A percentile compares a stretch with the other conserved stretches of the same genome.
phyloP scores from a whole-genome alignment of 192 early-diverging fungal genomes.

The Backusella circina region DNA sequence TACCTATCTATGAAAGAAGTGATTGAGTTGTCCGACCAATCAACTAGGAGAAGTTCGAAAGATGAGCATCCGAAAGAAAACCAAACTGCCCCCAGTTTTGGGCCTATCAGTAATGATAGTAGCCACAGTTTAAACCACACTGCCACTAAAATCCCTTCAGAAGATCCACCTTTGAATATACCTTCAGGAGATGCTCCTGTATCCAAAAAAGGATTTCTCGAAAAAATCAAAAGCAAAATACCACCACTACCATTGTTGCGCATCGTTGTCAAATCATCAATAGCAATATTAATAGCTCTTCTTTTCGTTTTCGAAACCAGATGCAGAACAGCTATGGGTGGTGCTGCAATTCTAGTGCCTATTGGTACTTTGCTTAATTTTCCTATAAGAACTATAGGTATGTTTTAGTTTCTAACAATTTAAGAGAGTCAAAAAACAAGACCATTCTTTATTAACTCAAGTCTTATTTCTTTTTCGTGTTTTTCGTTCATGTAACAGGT shows the following conservation, averaged over 20 bases:
- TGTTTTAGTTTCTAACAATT: background rate
- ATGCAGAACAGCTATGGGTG: slow-evolving; percentile 1
- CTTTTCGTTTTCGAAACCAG: slow-evolving; percentile 8
- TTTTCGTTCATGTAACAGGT: background rate
- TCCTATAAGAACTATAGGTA: slow-evolving; percentile 19
- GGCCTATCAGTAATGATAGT: background rate
- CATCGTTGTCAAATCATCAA: slow-evolving; percentile 18
- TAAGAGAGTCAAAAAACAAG: background rate
- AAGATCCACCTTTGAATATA: background rate
- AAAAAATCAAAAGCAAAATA: background rate
- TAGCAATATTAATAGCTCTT: slow-evolving; percentile 12
- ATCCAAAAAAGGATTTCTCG: background rate
- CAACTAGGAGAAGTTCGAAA: background rate
- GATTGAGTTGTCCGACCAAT: background rate
- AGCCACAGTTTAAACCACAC: background rate
- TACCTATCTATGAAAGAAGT: background rate
- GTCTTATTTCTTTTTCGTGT: background rate
- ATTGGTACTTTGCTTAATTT: slow-evolving; percentile 22
- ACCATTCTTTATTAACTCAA: background rate
- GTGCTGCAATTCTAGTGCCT: slow-evolving; percentile 5
- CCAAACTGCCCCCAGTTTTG: background rate
- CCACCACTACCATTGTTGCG: slow-evolving; percentile 6
- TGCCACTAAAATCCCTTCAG: background rate
- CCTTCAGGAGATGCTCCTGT: background rate
- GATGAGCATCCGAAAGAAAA: background rate